Conservation (phyloP, 345 rosid species). For the Syzygium aqueum region DNA sequence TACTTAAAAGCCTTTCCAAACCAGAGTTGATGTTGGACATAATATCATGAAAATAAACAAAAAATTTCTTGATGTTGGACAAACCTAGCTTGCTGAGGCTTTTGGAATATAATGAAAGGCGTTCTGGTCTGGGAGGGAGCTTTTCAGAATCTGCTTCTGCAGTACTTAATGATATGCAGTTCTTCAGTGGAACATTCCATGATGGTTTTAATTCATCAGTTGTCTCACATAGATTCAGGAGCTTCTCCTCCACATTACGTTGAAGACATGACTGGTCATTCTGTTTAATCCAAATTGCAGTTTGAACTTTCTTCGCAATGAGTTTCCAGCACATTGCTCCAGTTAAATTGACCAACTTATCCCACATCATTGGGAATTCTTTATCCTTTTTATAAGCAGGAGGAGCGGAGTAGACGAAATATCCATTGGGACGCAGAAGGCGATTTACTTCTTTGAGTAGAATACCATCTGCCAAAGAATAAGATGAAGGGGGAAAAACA, state of each 20-base stretch:
- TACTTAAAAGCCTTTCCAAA: neutral
- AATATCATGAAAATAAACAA: neutral
- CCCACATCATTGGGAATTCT: constrained; percentile 80
- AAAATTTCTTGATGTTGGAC: neutral
- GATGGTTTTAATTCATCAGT: constrained; percentile 50
- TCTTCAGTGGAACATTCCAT: constrained; percentile 64
- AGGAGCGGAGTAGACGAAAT: constrained; percentile 90
- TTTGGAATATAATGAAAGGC: constrained; percentile 50
- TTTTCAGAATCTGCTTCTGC: constrained; percentile 18
- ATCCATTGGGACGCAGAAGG: constrained; percentile 69
- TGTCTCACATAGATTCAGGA: constrained; percentile 47
- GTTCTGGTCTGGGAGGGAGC: constrained; percentile 58
- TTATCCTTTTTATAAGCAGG: constrained; percentile 82
- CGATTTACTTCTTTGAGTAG: constrained; percentile 87
- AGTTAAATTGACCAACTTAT: constrained; percentile 58
- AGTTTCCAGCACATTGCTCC: constrained; percentile 96
- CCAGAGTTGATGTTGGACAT: neutral
- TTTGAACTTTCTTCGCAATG: constrained; percentile 68
- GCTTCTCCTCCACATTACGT: constrained; percentile 50
- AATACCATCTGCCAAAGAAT: constrained; percentile 58
- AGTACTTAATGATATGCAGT: constrained; percentile 42
- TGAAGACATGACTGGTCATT: constrained; percentile 50
- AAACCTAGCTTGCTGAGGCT: constrained; percentile 55
- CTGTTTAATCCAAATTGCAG: constrained; percentile 89
- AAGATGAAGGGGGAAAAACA: neutral